Conservation (phyloP, 2,329 filamentous ascomycete genomes). For the Fusarium verrucosum region DNA sequence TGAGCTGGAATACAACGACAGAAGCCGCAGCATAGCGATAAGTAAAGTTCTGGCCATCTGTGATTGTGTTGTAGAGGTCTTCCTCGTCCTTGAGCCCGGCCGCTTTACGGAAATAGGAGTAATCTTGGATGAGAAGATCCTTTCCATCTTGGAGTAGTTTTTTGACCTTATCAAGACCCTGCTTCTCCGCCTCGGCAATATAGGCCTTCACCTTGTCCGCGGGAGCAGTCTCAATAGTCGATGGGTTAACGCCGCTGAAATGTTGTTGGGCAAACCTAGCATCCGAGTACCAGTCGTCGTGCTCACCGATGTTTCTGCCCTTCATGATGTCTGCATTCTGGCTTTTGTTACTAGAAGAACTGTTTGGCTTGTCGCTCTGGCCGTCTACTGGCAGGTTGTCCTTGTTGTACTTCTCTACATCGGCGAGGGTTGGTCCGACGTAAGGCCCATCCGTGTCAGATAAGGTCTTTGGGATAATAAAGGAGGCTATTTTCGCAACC, state of each 20-base stretch:
- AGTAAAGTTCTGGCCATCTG: neutral
- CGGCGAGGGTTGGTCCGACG: conserved; percentile 10
- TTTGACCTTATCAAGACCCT: conserved; percentile 22
- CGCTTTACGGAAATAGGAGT: conserved; percentile 28
- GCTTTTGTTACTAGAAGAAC: neutral
- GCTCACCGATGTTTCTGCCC: conserved; percentile 22
- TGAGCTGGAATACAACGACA: conserved; percentile 23
- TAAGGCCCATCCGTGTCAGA: neutral
- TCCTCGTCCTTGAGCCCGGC: conserved; percentile 15
- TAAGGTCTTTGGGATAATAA: conserved; percentile 9
- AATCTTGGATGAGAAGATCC: conserved; percentile 31
- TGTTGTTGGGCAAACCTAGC: conserved; percentile 27
- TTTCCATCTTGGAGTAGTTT: conserved; percentile 1
- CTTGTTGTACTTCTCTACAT: conserved; percentile 13
- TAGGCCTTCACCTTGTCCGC: conserved; percentile 12
- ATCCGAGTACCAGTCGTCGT: conserved; percentile 31
- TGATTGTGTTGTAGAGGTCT: conserved; percentile 3
- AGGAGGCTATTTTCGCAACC: conserved; percentile 4
- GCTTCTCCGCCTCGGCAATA: conserved; percentile 13
- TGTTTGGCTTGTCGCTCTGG: neutral
- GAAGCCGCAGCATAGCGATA: conserved; percentile 23
- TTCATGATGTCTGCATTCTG: conserved; percentile 26
- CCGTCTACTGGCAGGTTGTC: neutral
- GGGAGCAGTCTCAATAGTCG: conserved; percentile 6
- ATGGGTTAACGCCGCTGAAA: conserved; percentile 23